phyloP scores from a whole-genome alignment of 768 basidiomycete species.

The Serendipita sp. region DNA sequence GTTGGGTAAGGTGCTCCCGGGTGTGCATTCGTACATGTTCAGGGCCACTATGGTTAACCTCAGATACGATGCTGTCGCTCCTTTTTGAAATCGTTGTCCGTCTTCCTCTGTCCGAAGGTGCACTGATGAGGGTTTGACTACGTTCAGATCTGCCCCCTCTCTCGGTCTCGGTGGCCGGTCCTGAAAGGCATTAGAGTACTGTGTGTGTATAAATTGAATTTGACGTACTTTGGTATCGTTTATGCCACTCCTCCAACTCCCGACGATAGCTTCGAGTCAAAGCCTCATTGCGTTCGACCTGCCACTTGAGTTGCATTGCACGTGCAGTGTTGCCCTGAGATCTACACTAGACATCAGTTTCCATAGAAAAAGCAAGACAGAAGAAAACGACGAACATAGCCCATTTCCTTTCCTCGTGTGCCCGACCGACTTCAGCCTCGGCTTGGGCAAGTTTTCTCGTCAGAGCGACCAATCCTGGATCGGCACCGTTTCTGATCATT shows the following conservation, averaged over 20 bases:
- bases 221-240: background rate
- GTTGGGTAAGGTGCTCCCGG: conserved; percentile 1
- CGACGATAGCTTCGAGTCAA: conserved; percentile 66
- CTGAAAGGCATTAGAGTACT: too few relatives aligned
- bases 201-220: too few relatives aligned
- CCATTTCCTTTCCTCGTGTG: conserved; percentile 80
- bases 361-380: background rate
- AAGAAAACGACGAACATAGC: conserved; percentile 30
- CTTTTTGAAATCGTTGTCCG: background rate
- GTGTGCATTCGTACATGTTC: background rate
- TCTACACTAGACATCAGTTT: background rate
- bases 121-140: background rate
- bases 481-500: background rate
- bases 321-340: conserved; percentile 58
- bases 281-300: conserved; percentile 64
- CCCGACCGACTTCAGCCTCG: conserved; percentile 27
- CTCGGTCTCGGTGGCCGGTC: too few relatives aligned
- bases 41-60: background rate
- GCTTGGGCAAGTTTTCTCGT: background rate
- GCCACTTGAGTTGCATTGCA: conserved; percentile 68
- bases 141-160: background rate
- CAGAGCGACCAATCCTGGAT: background rate
- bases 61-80: background rate
- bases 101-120: background rate
- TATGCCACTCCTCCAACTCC: conserved; percentile 33